These are phyloP conservation scores for Melanopsichium pennsylvanicum DNA, from an alignment of 1,284 basidiomycete species.

Conservation along the genomic window DNA sequence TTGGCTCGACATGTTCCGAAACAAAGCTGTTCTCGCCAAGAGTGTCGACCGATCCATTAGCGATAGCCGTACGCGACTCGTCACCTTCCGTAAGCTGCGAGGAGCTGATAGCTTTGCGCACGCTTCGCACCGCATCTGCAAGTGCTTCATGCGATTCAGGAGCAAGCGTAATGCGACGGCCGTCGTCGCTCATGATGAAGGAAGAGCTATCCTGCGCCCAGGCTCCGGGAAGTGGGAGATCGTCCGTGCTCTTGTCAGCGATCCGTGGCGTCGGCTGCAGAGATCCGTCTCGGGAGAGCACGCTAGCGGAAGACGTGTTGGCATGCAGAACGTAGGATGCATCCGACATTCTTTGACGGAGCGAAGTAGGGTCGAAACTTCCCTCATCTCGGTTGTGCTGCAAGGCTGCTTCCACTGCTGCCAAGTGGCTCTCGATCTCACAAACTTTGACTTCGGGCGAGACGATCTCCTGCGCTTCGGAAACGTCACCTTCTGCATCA, in stretches of 20 bases:
- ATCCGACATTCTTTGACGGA: conserved; percentile 40
- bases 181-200: conserved; percentile 30
- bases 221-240: conserved; percentile 33
- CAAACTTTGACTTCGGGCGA: conserved; percentile 41
- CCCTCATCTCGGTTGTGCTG: conserved; percentile 37
- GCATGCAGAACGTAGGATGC: conserved; percentile 22
- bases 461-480: conserved; percentile 25
- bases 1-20: conserved; percentile 18
- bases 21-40: conserved; percentile 25
- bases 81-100: conserved; percentile 32
- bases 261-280: conserved; percentile 2
- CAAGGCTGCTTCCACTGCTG: conserved; percentile 41
- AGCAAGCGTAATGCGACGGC: conserved; percentile 36
- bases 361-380: conserved; percentile 38
- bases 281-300: conserved; percentile 29
- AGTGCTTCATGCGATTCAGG: conserved; percentile 47
- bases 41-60: conserved; percentile 20
- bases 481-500: conserved; percentile 4
- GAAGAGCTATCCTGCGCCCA: conserved; percentile 30
- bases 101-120: conserved; percentile 44
- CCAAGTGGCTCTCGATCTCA: conserved; percentile 42
- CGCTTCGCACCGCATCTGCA: conserved; percentile 44
- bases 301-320: conserved; percentile 29
- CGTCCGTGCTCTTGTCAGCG: conserved; percentile 18
- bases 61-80: conserved; percentile 7